Conservation (phyloP, 2,329 filamentous ascomycete species). For the Talaromyces sp. region DNA sequence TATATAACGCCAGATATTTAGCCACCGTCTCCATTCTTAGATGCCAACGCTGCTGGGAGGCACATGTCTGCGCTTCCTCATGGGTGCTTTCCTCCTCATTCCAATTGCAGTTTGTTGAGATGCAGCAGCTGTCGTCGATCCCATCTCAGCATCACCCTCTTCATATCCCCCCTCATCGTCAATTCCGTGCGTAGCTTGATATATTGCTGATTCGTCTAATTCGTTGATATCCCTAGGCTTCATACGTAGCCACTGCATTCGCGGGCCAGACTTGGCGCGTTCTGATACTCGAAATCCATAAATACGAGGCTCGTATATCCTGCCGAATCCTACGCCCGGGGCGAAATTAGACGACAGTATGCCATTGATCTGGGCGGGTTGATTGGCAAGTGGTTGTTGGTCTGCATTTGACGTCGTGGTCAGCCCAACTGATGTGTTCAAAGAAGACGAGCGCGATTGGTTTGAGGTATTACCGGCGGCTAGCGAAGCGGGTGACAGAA, state of each 20-base stretch:
- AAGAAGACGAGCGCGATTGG: constrained; percentile 34
- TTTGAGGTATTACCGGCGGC: constrained; percentile 15
- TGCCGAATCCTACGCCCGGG: constrained; percentile 74
- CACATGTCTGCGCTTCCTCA: constrained; percentile 37
- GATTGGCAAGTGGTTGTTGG: constrained; percentile 38
- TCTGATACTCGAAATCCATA: constrained; percentile 96
- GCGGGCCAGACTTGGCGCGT: constrained; percentile 79
- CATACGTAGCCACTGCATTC: constrained; percentile 94
- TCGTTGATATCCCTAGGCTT: constrained; percentile 76
- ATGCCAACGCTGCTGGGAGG: constrained; percentile 26
- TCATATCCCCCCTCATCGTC: constrained; percentile 33
- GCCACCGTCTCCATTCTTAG: constrained; percentile 31
- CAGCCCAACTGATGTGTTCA: constrained; percentile 25
- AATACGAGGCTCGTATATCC: constrained; percentile 91
- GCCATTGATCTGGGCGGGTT: constrained; percentile 69
- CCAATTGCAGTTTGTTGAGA: constrained; percentile 39
- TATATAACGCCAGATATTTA: constrained; percentile 14
- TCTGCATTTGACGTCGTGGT: constrained; percentile 28
- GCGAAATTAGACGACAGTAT: constrained; percentile 83
- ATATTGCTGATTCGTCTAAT: constrained; percentile 65
- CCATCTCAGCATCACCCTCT: constrained; percentile 42
- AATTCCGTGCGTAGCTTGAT: constrained; percentile 33
- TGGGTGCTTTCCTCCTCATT: constrained; percentile 43
- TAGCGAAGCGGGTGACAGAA: constrained; percentile 28
- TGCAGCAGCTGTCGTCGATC: constrained; percentile 24